Evolutionary conservation across 1,139 yeast genomes (phyloP), one percentile per base, ranked within the genome.

Genomic region (Pichia sp.): DNA sequence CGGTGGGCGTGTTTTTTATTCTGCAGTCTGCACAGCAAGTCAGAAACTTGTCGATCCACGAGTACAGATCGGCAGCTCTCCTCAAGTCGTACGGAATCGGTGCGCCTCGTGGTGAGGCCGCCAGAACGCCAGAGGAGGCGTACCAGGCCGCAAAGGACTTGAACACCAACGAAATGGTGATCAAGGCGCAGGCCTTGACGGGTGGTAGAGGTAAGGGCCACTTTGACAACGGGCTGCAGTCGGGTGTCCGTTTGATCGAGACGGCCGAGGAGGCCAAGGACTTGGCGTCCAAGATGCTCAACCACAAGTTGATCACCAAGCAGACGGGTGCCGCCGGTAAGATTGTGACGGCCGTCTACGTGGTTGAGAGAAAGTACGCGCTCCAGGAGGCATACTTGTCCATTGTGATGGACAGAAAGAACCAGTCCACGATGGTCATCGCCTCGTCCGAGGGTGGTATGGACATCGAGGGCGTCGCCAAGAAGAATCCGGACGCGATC

Each of bases 191-290:
- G 78, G 98, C 96, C 53, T 81, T 95, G 69, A 92, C 99, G 59
- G 99, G 99, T 76, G 99, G 99, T 70, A 87, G 99, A 76, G 99
- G 99, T 77, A 93, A 93, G 75, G 99, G 99, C 62, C 92, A 89
- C 75, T 92, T 93, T 65, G 97, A 90, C 76, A 85, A 85, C 66
- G 99, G 99, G 51, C 83, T 90, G 72, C 86, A 92, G 76, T 96
- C 98, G 56, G 99, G 99, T 77, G 97, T 93, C 70, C 87, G 90
- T 76, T 80, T 93, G 74, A 88, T 90, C 66, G 79, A 85, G 58
- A 79, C 95, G 55, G 85, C 97, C 50, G 86, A 86, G 68, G 95
- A 93, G 76, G 97, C 96, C 57, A 79, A 79, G 72, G 87, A 87
- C 70, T 80, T 88, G 70, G 95, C 98, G 57, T 82, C 78, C 64